Evolutionary conservation across 257 asterid genomes (phyloP), one percentile per base, ranked within the genome.

Genomic region (Nicotiana tabacum): DNA sequence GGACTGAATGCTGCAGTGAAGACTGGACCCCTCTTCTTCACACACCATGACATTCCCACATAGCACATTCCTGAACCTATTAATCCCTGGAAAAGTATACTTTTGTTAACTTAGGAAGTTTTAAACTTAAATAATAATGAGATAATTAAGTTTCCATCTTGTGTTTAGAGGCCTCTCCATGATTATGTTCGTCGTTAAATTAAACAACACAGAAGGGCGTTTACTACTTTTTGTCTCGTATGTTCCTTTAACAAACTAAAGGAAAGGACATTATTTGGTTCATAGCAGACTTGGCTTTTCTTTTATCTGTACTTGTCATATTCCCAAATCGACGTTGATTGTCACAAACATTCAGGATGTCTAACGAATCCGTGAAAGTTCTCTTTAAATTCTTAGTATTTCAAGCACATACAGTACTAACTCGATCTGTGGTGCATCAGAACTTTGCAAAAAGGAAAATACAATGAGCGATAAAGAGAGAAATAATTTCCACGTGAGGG

Each of bases 41-140:
- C 95, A 78, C 97, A 95, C 97, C 98, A 93, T n/a, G 98, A 85
- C 97, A 93, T 90, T 72, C 98, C 97, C 86, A 92, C 97, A 48
- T 82, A 90, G 88, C 97, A 94, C 83, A 94, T 70, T 43, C 98
- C 97, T 12, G 98, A 93, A 53, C 93, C 97, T 57, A 94, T 81
- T 86, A 91, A 85, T 57, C 97, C 98, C 97, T 94, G 91, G 80
- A 74, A 0, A 48, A 48, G 2, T 48, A 15, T 6, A 70, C 80
- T 74, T 11, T 27, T 24, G 53, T 27, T 12, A 72, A 46, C 61
- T 48, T 48, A 2, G 35, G 35, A 46, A 74, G 62, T 48, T 74
- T 24, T 24, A 46, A 46, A 27, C 43, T 48, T 6, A 48, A n/a
- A 48, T 13, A 43, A 43, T 21, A 9, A 39, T 43, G 33, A 39